Evolutionary conservation across 768 basidiomycete species (phyloP).

Genomic region (Mycena polygramma): DNA sequence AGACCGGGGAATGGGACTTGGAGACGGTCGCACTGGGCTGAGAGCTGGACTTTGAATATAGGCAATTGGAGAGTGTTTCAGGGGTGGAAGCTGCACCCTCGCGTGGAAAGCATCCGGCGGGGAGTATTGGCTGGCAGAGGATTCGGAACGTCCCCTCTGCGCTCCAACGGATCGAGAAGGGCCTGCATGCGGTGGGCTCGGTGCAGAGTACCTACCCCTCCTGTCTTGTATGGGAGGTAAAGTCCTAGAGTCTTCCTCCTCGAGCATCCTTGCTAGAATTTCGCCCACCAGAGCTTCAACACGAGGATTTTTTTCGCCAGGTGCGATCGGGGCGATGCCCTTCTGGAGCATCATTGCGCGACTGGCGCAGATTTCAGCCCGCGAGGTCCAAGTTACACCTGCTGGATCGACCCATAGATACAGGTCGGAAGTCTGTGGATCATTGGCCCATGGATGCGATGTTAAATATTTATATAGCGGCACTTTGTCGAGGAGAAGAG

Average conservation of each 20-base stretch:
- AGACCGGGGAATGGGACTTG: background rate
- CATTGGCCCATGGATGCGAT: conserved; percentile 34
- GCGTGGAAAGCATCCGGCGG: conserved; percentile 6
- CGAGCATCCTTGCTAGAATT: conserved; percentile 36
- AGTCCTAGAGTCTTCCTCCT: conserved; percentile 27
- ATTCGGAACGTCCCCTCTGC: conserved; percentile 14
- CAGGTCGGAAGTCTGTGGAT: conserved; percentile 35
- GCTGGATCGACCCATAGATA: conserved; percentile 36
- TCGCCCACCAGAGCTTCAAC: conserved; percentile 34
- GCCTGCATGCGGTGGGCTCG: conserved; percentile 6
- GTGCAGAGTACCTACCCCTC: conserved; percentile 18
- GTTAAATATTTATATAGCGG: conserved; percentile 36
- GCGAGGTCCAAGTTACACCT: conserved; percentile 36
- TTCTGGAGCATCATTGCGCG: conserved; percentile 36
- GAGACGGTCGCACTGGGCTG: conserved; percentile 1
- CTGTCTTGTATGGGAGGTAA: conserved; percentile 32
- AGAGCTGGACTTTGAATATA: conserved; percentile 7
- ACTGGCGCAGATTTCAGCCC: conserved; percentile 36
- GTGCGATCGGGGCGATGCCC: conserved; percentile 26
- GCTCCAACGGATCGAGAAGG: conserved; percentile 6
- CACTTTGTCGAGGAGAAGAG: conserved; percentile 35
- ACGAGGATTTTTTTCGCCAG: conserved; percentile 32
- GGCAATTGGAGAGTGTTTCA: background rate
- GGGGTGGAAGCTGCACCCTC: conserved; percentile 5
- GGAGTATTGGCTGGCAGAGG: conserved; percentile 27